Base-by-base conservation (phyloP, 352 stramenopile genomes). In the Pythium dissimile region DNA sequence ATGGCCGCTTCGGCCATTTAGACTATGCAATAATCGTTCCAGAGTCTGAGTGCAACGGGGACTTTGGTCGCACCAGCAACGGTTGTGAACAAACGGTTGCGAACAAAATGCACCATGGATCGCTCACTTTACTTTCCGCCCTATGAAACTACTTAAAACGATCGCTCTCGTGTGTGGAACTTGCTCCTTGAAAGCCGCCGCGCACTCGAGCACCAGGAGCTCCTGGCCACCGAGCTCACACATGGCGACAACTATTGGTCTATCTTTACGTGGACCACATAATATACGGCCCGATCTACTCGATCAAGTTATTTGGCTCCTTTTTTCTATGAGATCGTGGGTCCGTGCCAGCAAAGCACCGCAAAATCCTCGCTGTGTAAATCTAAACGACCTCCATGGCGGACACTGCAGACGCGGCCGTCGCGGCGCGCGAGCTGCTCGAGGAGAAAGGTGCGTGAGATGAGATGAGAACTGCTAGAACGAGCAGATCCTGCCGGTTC, bases 131-230 rank as follows among this genome's bases (percentile, higher is more conserved):
- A n/a, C 31, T 37, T 13, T 15, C 34, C 16, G 34, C 34, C 4
- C 13, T 12, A 41, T 15, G 34, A 41, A n/a, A 3, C 38, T 10
- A 12, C 26, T 20, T 18, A 4, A 21, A 34, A 16, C 6, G 24
- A 12, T 45, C 23, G 11, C 2, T 54, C 57, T n/a, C 31, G 41
- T 27, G 26, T 54, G 34, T 54, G 27, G 20, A 59, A 56, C 51
- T 56, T 63, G 7, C 35, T 63, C 5, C 23, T 68, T 10, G 61
- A 68, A 30, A 60, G 47, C 39, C 48, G 48, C 10, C 53, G 54
- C n/a, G 35, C 61, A 18, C 53, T 63, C 16, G 24, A 62, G 16
- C 59, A 52, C 12, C 52, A 59, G 28, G 53, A 68, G 30, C 61
- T 68, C 39, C 26, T 47, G 16, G 26, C 28, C 8, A 16, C n/a